Conservation (phyloP, 768 basidiomycete species). For the Tylopilus sp. region DNA sequence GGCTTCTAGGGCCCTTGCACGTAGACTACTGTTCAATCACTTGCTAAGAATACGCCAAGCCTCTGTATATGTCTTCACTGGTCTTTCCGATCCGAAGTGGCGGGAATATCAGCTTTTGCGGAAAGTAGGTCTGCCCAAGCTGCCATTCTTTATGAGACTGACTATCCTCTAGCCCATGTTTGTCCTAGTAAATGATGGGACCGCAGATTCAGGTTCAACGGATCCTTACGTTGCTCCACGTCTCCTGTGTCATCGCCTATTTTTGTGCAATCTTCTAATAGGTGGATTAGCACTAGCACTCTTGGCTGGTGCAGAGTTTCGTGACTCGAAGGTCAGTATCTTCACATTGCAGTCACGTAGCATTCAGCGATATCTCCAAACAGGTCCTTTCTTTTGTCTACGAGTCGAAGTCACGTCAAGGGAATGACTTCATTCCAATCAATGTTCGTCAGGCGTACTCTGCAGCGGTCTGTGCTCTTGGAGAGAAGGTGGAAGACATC, state of each 20-base stretch:
- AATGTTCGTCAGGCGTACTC: constrained; percentile 6
- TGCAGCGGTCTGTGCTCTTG: constrained; percentile 12
- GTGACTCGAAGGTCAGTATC: constrained; percentile 55
- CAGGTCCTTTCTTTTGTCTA: constrained; percentile 63
- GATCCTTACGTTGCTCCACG: constrained; percentile 21
- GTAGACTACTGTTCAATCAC: constrained; percentile 50
- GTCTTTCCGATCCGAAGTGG: constrained; percentile 49
- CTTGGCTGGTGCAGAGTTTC: constrained; percentile 53
- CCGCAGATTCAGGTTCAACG: constrained; percentile 14
- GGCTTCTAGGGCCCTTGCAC: constrained; percentile 50
- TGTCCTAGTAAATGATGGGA: constrained; percentile 55
- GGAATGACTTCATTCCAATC: constrained; percentile 12
- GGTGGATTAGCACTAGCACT: constrained; percentile 49
- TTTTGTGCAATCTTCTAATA: constrained; percentile 48
- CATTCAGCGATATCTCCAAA: neutral
- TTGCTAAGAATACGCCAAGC: constrained; percentile 38
- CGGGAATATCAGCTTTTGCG: constrained; percentile 36
- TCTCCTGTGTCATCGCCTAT: constrained; percentile 45
- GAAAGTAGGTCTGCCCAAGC: constrained; percentile 34
- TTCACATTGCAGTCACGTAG: neutral
- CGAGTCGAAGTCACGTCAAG: constrained; percentile 33
- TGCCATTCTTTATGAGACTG: neutral
- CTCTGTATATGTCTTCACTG: constrained; percentile 44
- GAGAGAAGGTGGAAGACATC: neutral
- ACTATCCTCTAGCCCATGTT: constrained; percentile 58